Percentiles rank a stretch among this genome's conserved stretches.
phyloP scores from a whole-genome alignment of 495 filamentous ascomycete genomes.

The Tuber magnatum region DNA sequence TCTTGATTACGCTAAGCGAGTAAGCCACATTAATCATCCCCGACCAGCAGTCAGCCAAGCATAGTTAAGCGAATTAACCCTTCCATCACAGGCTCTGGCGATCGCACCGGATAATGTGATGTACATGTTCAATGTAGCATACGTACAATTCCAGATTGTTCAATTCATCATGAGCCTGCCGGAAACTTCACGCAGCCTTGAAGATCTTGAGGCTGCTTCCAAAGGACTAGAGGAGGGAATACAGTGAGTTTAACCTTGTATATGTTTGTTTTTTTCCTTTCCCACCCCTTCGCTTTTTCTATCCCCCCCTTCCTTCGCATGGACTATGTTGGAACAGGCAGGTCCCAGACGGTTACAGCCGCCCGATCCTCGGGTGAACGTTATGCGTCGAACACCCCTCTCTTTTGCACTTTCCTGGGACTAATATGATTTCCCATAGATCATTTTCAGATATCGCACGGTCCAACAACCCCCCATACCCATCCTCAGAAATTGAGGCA shows the following conservation, averaged over 20 bases:
- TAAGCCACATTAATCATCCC: slow-evolving; percentile 36
- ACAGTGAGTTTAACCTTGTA: slow-evolving; percentile 43
- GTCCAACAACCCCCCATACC: slow-evolving; percentile 80
- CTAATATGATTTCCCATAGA: slow-evolving; percentile 23
- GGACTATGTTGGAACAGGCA: background rate
- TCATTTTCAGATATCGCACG: slow-evolving; percentile 72
- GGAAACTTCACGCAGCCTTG: slow-evolving; percentile 66
- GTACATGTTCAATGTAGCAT: slow-evolving; percentile 95
- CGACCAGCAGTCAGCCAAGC: background rate
- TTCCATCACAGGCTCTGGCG: slow-evolving; percentile 55
- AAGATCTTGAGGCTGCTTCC: slow-evolving; percentile 68
- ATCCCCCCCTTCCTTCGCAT: background rate
- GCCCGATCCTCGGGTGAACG: background rate
- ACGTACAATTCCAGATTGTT: slow-evolving; percentile 89
- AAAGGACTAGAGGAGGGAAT: slow-evolving; percentile 88
- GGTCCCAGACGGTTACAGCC: slow-evolving; percentile 5
- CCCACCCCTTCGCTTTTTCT: too few species aligned
- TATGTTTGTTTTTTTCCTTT: background rate
- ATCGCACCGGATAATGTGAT: slow-evolving; percentile 75
- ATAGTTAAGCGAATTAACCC: slow-evolving; percentile 3
- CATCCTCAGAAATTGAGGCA: slow-evolving; percentile 78
- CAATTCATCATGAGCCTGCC: slow-evolving; percentile 65
- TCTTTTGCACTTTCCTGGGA: background rate
- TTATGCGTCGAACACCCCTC: background rate
- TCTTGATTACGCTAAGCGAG: slow-evolving; percentile 76